Evolutionary conservation across 441 rosid genomes (phyloP), one percentile per base, ranked within the genome.

Genomic region (Mallotus repandus): DNA sequence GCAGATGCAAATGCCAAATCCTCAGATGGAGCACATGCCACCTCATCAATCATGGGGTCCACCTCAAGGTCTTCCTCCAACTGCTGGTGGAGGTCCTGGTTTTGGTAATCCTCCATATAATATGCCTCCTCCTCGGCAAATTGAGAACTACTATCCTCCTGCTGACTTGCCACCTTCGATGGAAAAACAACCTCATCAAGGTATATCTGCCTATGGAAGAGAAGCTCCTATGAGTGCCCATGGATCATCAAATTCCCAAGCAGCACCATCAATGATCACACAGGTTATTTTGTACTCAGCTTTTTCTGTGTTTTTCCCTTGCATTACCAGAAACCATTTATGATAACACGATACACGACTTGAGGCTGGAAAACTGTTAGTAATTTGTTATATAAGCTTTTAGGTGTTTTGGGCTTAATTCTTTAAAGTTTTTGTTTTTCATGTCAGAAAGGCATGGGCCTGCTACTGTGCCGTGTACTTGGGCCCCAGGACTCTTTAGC

Each of bases 181-280:
- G 86, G 98, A 96, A 75, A 90, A 91, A 82, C 97, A 88, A 72
- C 91, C 94, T 64, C 99, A 96, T 77, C 99, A 91, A 74, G 97
- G 98, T 66, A 91, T 93, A 72, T 93, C 97, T 81, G 91, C 92
- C 7, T 91, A 96, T 81, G 99, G 98, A 78, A 90, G 98, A 85
- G 97, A 96, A 82, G 87, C 96, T 72, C 90, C 95, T 2, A 74
- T 86, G 81, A 85, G 89, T 46, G 80, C 74, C 49, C 98, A 90
- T 82, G 86, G 80, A 74, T 81, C 95, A 55, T 80, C 88, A 64
- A 87, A 83, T 77, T 65, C 89, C 55, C 92, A 87, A 78, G 62
- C 84, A 0, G 89, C 97, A 54, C 94, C 96, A 59, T 89, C 98
- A n/a, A 91, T 91, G 97, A 83, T 86, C 81, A 89, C 97, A 57